phyloP scores from a whole-genome alignment of 768 basidiomycete genomes.

The Crassisporium funariophilum region DNA sequence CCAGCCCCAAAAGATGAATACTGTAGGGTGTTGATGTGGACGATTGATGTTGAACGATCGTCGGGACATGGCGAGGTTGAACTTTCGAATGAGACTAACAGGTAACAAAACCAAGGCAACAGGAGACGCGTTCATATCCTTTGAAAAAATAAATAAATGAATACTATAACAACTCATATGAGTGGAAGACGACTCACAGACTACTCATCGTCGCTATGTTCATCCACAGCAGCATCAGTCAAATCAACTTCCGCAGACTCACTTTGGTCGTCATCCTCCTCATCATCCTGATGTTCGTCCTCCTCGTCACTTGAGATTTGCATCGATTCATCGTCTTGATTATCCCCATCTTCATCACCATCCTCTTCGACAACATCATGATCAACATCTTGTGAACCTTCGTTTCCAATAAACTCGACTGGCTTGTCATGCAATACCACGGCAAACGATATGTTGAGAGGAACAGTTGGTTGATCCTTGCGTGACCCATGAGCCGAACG shows the following conservation, averaged over 20 bases:
- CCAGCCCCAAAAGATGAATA: no score
- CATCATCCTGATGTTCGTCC: no score
- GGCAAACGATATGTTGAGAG: constrained; percentile 34
- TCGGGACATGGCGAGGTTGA: not conserved
- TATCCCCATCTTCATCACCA: not conserved
- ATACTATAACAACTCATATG: not conserved
- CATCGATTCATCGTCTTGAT: not conserved
- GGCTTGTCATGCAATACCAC: constrained; percentile 1
- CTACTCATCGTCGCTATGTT: not conserved
- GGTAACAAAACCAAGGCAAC: not conserved
- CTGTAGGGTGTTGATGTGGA: not conserved
- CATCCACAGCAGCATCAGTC: not conserved
- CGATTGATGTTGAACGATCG: not conserved
- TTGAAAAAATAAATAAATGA: not conserved
- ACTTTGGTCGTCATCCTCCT: not conserved
- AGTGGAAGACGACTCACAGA: not conserved
- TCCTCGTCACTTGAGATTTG: no score
- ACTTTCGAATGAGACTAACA: not conserved
- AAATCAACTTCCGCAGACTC: not conserved
- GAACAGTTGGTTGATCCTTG: constrained; percentile 24
- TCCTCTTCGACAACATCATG: not conserved
- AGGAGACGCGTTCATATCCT: not conserved
- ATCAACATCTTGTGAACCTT: not conserved
- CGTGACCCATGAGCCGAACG: not conserved
- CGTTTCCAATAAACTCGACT: not conserved